A percentile compares a stretch with the other conserved stretches of the same genome.
phyloP scores from a whole-genome alignment of 2,329 filamentous ascomycete genomes.

The Dothidotthia symphoricarpi region DNA sequence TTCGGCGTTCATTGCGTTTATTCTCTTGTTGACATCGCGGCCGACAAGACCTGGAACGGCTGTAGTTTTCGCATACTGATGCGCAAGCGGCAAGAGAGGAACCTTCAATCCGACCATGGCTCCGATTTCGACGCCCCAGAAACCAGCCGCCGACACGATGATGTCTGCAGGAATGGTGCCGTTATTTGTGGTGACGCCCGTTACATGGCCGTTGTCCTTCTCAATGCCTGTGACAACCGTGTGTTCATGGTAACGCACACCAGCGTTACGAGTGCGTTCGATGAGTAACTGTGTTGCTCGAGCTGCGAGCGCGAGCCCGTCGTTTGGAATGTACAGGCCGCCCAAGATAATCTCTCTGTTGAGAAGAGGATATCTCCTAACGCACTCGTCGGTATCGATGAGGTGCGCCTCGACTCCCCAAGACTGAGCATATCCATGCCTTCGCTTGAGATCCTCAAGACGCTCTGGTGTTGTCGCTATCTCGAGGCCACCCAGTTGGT shows the following conservation, averaged over 20 bases:
- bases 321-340: constrained; percentile 60
- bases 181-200: constrained; percentile 54
- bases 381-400: constrained; percentile 54
- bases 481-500: constrained; percentile 63
- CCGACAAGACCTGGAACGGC: constrained; percentile 48
- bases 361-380: constrained; percentile 55
- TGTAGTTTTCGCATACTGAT: constrained; percentile 64
- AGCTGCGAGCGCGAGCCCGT: constrained; percentile 61
- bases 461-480: constrained; percentile 60
- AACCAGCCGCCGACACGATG: constrained; percentile 62
- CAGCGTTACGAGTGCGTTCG: constrained; percentile 56
- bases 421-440: constrained; percentile 59
- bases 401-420: constrained; percentile 60
- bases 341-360: constrained; percentile 56
- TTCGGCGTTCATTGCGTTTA: constrained; percentile 51
- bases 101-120: constrained; percentile 59
- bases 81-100: constrained; percentile 60
- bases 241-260: constrained; percentile 57
- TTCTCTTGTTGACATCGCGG: constrained; percentile 41
- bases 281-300: constrained; percentile 62
- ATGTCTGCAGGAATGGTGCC: constrained; percentile 58
- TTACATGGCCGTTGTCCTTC: constrained; percentile 50
- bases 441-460: constrained; percentile 61
- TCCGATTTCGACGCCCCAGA: constrained; percentile 66
- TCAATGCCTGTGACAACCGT: constrained; percentile 61